Percentiles rank a stretch among this genome's conserved stretches.
Conservation (phyloP, 2,329 filamentous ascomycete species). For the Colletotrichum navitas region DNA sequence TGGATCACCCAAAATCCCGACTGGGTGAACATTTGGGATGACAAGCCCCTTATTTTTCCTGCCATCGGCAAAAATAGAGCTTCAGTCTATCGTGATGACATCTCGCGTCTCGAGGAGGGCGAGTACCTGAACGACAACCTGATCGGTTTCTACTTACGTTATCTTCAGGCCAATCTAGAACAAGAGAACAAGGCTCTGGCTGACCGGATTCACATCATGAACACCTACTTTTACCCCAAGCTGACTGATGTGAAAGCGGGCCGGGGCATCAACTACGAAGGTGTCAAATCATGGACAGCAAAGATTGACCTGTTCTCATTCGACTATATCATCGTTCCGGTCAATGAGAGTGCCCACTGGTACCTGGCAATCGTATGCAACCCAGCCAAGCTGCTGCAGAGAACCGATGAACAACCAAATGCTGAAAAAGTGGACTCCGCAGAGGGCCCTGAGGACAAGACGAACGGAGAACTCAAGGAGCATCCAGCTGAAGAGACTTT, state of each 20-base stretch:
- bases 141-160: slow-evolving; percentile 87
- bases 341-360: slow-evolving; percentile 92
- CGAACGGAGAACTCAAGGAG: neutral
- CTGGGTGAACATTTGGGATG: slow-evolving; percentile 66
- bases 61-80: slow-evolving; percentile 69
- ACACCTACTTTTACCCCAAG: slow-evolving; percentile 89
- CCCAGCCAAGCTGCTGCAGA: slow-evolving; percentile 70
- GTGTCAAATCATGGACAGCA: slow-evolving; percentile 88
- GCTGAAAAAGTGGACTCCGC: neutral
- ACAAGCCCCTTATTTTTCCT: slow-evolving; percentile 72
- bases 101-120: slow-evolving; percentile 82
- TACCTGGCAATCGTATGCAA: slow-evolving; percentile 97
- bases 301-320: slow-evolving; percentile 86
- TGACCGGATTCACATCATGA: slow-evolving; percentile 86
- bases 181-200: slow-evolving; percentile 66
- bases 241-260: slow-evolving; percentile 72
- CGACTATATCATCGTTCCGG: slow-evolving; percentile 91
- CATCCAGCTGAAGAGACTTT: slow-evolving; percentile 7
- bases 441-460: slow-evolving; percentile 27
- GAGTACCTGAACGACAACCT: slow-evolving; percentile 94
- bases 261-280: slow-evolving; percentile 81
- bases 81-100: slow-evolving; percentile 78
- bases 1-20: slow-evolving; percentile 66
- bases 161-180: slow-evolving; percentile 73
- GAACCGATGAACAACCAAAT: slow-evolving; percentile 24